Evolutionary conservation across 805 yeast genomes (phyloP), one percentile per base, ranked within the genome.

Genomic region (Myxozyma neotropica): DNA sequence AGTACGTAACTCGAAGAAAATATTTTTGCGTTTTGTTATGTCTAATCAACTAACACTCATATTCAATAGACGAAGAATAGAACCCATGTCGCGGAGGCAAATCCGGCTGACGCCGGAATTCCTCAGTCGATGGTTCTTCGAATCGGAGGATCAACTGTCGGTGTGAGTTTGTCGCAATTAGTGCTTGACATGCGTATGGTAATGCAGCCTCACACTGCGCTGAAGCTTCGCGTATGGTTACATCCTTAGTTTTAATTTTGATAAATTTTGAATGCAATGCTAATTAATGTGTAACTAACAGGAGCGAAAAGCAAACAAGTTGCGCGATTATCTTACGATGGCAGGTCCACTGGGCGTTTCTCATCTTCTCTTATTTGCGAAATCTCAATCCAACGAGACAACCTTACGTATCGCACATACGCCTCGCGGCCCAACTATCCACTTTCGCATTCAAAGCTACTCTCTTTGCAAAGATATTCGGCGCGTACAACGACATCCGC

Each of bases 181-280:
- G 97, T 92, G 21, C 81, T 81, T 60, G 99, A 94, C 73, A 84
- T 92, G 73, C 83, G 99, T 71, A 82, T 82, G 61, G 83, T 91
- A 65, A 91, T 94, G 97, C 94, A 90, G 72, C 99, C 99, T 13
- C 96, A 93, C 70, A 94, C 99, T 2, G 97, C 98, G 12, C 84
- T 90, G 69, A 88, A 84, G 66, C 80, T 94, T 59, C 81, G 86
- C 65, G 67, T 63, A 58, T 13, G 57, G 10, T 46, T 26, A 4
- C 12, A 31, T 15, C 17, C 17, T 13, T 38, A 7, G 8, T 15
- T n/a, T 15, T 31, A 17, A 24, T 33, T 4, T n/a, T 17, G 7
- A 6, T 24, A 24, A 26, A 26, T 26, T 13, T 24, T 24, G 17
- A 26, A 10, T 24, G 6, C n/a, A n/a, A n/a, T n/a, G n/a, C n/a